Conservation (phyloP, 345 rosid species). For the Arabidopsis arenosa region DNA sequence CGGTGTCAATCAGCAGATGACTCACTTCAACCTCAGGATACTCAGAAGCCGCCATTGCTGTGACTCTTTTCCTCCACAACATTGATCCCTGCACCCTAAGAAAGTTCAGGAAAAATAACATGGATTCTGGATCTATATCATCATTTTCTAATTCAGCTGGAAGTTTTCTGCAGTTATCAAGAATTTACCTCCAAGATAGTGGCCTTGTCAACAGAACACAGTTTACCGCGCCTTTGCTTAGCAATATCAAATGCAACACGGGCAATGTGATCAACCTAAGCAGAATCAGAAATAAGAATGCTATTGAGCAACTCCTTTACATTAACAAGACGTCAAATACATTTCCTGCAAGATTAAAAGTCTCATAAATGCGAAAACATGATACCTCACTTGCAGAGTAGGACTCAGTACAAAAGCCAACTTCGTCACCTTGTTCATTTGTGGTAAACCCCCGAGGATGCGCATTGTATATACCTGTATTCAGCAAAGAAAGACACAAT, state of each 20-base stretch:
- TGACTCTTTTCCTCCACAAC: constrained; percentile 39
- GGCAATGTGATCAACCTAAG: constrained; percentile 40
- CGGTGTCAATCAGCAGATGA: constrained; percentile 33
- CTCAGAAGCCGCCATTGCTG: constrained; percentile 19
- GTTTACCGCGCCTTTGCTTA: constrained; percentile 32
- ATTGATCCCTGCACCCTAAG: constrained; percentile 20
- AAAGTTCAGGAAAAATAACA: background rate
- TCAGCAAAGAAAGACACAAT: background rate
- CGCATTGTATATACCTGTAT: constrained; percentile 34
- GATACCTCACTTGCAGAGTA: constrained; percentile 33
- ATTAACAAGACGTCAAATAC: background rate
- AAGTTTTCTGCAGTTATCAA: background rate
- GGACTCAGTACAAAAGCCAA: constrained; percentile 32
- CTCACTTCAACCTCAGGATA: constrained; percentile 39
- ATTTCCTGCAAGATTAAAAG: background rate
- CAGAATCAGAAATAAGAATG: constrained; percentile 9
- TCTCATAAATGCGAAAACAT: background rate
- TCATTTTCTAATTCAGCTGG: background rate
- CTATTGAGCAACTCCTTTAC: background rate
- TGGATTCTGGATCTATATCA: background rate
- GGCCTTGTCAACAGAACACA: constrained; percentile 38
- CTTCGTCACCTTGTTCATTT: constrained; percentile 36
- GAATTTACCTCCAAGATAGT: constrained; percentile 31
- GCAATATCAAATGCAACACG: constrained; percentile 41
- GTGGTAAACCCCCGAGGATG: constrained; percentile 35